Evolutionary conservation across 148 eudicot genomes (phyloP), one percentile per base, ranked within the genome.

Genomic region (Talinum fruticosum): DNA sequence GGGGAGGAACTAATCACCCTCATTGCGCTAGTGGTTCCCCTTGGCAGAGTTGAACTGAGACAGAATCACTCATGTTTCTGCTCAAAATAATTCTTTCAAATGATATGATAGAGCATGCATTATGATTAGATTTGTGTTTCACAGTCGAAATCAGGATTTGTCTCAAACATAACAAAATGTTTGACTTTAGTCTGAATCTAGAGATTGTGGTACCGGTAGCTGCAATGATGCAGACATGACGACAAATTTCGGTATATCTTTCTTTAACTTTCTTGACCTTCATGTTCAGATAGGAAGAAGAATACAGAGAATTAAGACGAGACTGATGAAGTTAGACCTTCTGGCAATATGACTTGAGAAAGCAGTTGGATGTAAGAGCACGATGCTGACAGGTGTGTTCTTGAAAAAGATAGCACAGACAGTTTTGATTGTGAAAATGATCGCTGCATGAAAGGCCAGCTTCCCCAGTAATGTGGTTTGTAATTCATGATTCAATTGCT

Each of bases 401-500:
- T 41, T 14, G 66, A 66, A 78, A 35, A 38, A 82, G 73, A 67
- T 80, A 76, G 59, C 80, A 71, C 36, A 35, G 88, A 53, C 33
- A 70, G 75, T 78, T 78, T 76, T 82, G 82, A 75, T 33, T 81
- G 82, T 76, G 88, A 78, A 75, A 64, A 51, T 76, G 87, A 79
- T 75, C 28, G 36, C 77, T 78, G 24, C 77, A 79, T 68, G 78
- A 51, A 59, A 79, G 87, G 76, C 89, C 88, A 82, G 74, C 82
- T 75, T 90, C 97, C 77, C 93, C 93, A 41, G 85, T n/a, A n/a
- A n/a, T n/a, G n/a, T n/a, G n/a, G n/a, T n/a, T n/a, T n/a, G 47
- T 1, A 6, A 7, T 10, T 41, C 47, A n/a, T 41, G 12, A 41
- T 41, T 7, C 14, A 10, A 14, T 41, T 41, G 47, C 47, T 41